Evolutionary conservation across 2,329 filamentous ascomycete genomes (phyloP), one percentile per base, ranked within the genome.

Genomic region (Tolypocladium pustulatum): DNA sequence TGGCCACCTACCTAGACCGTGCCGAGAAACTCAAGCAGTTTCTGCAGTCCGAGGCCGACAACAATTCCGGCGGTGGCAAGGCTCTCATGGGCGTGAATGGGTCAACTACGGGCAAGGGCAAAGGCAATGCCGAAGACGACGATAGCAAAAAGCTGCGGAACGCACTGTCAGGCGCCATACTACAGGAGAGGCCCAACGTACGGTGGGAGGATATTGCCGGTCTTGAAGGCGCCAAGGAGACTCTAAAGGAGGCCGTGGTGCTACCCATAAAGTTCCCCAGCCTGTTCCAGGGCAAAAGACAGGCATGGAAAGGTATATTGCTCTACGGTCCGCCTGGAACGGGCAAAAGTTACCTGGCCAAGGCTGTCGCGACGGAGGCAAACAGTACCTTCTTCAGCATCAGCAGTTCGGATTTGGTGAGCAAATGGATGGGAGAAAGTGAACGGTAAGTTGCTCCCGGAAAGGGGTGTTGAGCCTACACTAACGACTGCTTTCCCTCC

Each of bases 381-480:
- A 97, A 99, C 75, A 97, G 92, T 75, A 97, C 94, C 4, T 99
- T 99, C 72, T 99, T 99, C 82, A 97, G 91, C 69, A 93, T 99
- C 65, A 96, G 90, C 76, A 96, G 90, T 80, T 96, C 91, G 70
- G 94, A 99, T 72, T 74, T 99, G 73, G 94, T 99, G 61, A 96
- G 91, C 73, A 99, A 99, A 72, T 99, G 94, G 94, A 99, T 99
- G 94, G 94, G 94, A 78, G 94, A 99, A 76, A 95, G 90, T 80
- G 94, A 99, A 84, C 85, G 91, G 90, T 95, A 77, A 61, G 70
- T 37, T 22, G 9, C 20, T 4, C 20, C 10, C 30, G 9, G 2
- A 32, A 2, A 2, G 13, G 13, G 17, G 3, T 9, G 34, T 15
- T 10, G 34, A 20, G 3, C 9, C 32, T 15, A 17, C 43, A 53